Base-by-base conservation (phyloP, 2,329 filamentous ascomycete species). In the Ophiostoma piceae region DNA sequence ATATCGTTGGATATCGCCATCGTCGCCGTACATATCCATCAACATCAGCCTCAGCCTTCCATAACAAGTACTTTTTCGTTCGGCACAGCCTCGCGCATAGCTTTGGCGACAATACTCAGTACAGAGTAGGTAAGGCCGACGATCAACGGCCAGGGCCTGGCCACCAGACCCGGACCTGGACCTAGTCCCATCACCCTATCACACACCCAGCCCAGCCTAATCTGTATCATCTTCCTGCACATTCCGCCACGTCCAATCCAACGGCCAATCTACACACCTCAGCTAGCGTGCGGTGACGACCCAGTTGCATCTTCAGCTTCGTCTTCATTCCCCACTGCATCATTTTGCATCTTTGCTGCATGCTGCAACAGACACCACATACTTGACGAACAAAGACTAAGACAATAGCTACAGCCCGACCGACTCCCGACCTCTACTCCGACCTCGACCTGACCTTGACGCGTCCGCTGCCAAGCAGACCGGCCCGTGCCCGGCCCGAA, bases 261-360 rank as follows among this genome's bases (percentile, higher is more conserved):
- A 32, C 57, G 54, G 26, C 54, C 26, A 16, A 62, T 62, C 57
- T 32, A 19, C 22, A 60, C 22, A 60, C 22, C 22, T 32, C 54
- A 16, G 2, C 14, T 62, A 62, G 57, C 54, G 54, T 32, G 57
- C 26, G 12, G 57, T 26, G n/a, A 57, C 51, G 51, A 57, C 57
- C 54, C 57, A 62, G 57, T 35, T 12, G 57, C 57, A 62, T 32
- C 57, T 62, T 35, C n/a, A 32, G 26, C 57, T 62, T 29, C 54
- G 14, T 43, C 43, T 47, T 16, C 43, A 47, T 19, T 47, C 43
- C 43, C 43, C 43, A 47, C 43, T 47, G 43, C 39, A 41, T 41
- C 39, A 3, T 16, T 14, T 16, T 47, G 9, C 22, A 29, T 32
- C 39, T 47, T 47, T 19, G 7, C 43, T 47, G 35, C 43, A 14